Percentiles rank a stretch among this genome's conserved stretches.
Evolutionary conservation across 1,284 basidiomycete genomes (phyloP).

Genomic region (Ustilago vetiveriae): DNA sequence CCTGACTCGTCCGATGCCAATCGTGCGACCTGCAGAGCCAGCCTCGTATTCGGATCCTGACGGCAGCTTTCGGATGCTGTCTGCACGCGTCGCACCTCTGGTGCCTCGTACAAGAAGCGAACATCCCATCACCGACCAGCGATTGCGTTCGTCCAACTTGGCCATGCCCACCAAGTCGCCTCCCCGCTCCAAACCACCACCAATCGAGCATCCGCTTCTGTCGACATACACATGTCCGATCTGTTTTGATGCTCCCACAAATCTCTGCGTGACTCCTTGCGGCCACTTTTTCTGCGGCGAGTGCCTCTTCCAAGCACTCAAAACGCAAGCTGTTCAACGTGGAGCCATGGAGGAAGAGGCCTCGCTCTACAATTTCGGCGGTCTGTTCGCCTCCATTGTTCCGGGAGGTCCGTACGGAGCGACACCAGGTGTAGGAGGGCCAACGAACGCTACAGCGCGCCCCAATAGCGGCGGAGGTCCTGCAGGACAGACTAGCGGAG

Average conservation of each 20-base stretch:
- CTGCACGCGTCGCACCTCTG: slow-evolving; percentile 13
- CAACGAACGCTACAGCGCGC: neutral
- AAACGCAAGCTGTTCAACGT: slow-evolving; percentile 46
- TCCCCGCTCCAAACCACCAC: slow-evolving; percentile 40
- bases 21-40: slow-evolving; percentile 17
- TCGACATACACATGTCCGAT: slow-evolving; percentile 60
- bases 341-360: slow-evolving; percentile 38
- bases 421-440: slow-evolving; percentile 1
- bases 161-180: slow-evolving; percentile 37
- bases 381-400: slow-evolving; percentile 40
- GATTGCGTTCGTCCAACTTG: slow-evolving; percentile 26
- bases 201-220: slow-evolving; percentile 47
- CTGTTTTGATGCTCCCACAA: slow-evolving; percentile 57
- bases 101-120: slow-evolving; percentile 13
- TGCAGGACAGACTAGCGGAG: slow-evolving; percentile 11
- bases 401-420: slow-evolving; percentile 10
- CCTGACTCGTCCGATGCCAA: slow-evolving; percentile 29
- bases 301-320: slow-evolving; percentile 58
- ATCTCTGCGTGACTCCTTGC: slow-evolving; percentile 52
- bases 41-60: slow-evolving; percentile 11
- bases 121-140: slow-evolving; percentile 38
- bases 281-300: slow-evolving; percentile 63
- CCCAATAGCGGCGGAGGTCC: slow-evolving; percentile 6
- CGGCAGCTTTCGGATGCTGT: slow-evolving; percentile 18
- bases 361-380: slow-evolving; percentile 9